These are phyloP conservation scores for Sphagnum fallax DNA, from an alignment of 228 moss, liverwort and hornwort species.

Conservation along the genomic window DNA sequence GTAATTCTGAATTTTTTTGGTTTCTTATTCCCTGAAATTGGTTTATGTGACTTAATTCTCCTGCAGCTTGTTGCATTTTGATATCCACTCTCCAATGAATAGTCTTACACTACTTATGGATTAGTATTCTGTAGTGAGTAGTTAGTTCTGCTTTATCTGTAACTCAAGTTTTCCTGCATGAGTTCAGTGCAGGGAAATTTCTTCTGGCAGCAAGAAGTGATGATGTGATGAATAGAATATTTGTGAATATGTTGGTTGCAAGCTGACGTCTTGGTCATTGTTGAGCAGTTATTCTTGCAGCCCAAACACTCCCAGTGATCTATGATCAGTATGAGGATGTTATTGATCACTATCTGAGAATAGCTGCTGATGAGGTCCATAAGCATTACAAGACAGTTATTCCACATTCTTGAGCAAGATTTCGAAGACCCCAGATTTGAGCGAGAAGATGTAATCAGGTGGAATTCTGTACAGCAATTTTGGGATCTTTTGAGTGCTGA, in stretches of 20 bases:
- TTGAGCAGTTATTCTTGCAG: slow-evolving; percentile 39
- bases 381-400: slow-evolving; percentile 69
- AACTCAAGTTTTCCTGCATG: too few relatives aligned
- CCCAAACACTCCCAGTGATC: slow-evolving; percentile 55
- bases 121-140: too few relatives aligned
- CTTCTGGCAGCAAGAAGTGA: too few relatives aligned
- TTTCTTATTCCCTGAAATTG: too few relatives aligned
- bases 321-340: slow-evolving; percentile 87
- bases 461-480: too few relatives aligned
- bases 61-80: not conserved
- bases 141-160: too few relatives aligned
- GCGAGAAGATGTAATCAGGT: slow-evolving; percentile 38
- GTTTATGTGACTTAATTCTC: too few relatives aligned
- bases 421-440: slow-evolving; percentile 63
- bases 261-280: not conserved
- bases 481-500: too few relatives aligned
- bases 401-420: slow-evolving; percentile 65
- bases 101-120: too few relatives aligned
- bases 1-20: too few relatives aligned
- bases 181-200: too few relatives aligned
- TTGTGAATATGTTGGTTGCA: not conserved
- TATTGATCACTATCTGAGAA: slow-evolving; percentile 65
- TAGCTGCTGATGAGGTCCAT: slow-evolving; percentile 33
- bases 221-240: too few relatives aligned
- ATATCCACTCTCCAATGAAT: not conserved